Conservation (phyloP, 371 early-diverging fungal species). For the Batrachochytrium dendrobatidis region DNA sequence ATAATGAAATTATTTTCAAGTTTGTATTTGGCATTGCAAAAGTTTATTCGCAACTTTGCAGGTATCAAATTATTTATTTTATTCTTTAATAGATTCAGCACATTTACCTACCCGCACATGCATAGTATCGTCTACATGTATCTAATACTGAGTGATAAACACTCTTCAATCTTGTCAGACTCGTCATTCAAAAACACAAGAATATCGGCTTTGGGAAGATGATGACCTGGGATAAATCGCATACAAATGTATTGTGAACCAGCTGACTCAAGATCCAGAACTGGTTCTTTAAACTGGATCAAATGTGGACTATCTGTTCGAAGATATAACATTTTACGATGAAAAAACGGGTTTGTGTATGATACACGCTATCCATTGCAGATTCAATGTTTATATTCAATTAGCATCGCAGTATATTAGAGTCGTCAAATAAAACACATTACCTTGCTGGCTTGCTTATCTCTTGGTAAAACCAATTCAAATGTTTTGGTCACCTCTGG, state of each 20-base stretch:
- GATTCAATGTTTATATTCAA: neutral
- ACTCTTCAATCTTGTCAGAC: conserved; percentile 39
- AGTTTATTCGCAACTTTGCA: too few species aligned
- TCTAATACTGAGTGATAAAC: conserved; percentile 29
- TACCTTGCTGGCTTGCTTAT: conserved; percentile 39
- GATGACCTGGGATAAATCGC: conserved; percentile 24
- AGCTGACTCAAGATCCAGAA: conserved; percentile 31
- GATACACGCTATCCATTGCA: conserved; percentile 29
- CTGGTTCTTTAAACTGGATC: conserved; percentile 32
- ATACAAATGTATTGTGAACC: conserved; percentile 39
- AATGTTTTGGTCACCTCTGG: conserved; percentile 44
- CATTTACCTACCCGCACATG: too few species aligned
- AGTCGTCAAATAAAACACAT: neutral
- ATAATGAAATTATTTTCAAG: too few species aligned
- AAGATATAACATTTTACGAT: conserved; percentile 28
- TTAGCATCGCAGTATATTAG: conserved; percentile 1
- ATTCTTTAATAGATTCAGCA: too few species aligned
- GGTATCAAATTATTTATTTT: too few species aligned
- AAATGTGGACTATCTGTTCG: conserved; percentile 33
- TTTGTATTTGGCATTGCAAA: too few species aligned
- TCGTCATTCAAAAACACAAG: conserved; percentile 45
- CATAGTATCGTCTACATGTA: too few species aligned
- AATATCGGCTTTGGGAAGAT: conserved; percentile 7
- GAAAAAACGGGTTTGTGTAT: conserved; percentile 44
- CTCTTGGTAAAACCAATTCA: conserved; percentile 31